Conservation (phyloP, 495 filamentous ascomycete genomes). For the Durotheca rogersii region DNA sequence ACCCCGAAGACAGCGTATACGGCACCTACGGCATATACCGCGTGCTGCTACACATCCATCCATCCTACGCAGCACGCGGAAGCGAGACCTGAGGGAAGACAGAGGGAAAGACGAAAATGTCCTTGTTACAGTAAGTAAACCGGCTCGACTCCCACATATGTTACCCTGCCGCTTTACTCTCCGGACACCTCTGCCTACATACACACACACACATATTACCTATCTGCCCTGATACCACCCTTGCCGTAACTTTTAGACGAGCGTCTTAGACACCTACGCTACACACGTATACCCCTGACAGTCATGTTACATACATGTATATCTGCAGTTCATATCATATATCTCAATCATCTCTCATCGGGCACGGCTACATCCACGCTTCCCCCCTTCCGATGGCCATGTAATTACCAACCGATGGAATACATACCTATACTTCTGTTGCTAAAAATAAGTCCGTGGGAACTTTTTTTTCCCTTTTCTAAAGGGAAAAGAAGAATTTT, state of each 20-base stretch:
- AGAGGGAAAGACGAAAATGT: conserved; percentile 15
- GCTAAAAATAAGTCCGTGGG: too few relatives aligned
- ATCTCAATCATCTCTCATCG: neutral
- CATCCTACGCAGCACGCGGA: too few relatives aligned
- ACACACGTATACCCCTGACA: neutral
- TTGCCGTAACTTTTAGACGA: too few relatives aligned
- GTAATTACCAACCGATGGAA: conserved; percentile 22
- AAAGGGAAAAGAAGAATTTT: neutral
- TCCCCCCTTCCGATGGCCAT: neutral
- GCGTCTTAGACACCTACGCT: too few relatives aligned
- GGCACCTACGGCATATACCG: too few relatives aligned
- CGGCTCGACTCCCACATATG: too few relatives aligned
- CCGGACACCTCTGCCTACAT: neutral
- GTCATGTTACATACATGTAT: neutral
- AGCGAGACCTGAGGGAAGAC: too few relatives aligned
- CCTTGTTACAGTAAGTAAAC: conserved; percentile 35
- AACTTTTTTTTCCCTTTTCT: too few relatives aligned
- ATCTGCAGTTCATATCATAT: neutral
- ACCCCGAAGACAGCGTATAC: neutral
- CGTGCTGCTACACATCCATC: too few relatives aligned
- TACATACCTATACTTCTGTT: conserved; percentile 5
- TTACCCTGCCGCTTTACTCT: neutral
- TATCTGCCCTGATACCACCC: neutral
- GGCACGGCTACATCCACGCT: neutral
- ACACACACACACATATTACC: conserved; percentile 10